These are phyloP conservation scores for Epichloe baconii DNA, from an alignment of 2,329 filamentous ascomycete genomes.

Conservation along the genomic window DNA sequence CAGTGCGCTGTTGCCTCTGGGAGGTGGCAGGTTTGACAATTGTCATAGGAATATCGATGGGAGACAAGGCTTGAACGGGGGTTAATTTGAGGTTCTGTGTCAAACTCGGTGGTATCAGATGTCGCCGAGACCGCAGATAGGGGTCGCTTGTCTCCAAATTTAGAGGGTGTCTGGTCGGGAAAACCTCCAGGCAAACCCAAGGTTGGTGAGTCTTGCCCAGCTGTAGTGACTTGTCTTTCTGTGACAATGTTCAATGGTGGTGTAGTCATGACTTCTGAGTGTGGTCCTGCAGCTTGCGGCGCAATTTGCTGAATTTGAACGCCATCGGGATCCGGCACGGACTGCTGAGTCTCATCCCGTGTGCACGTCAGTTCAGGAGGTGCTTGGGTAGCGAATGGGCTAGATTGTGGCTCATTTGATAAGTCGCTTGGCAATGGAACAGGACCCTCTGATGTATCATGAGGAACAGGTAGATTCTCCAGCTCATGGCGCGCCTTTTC, in stretches of 20 bases:
- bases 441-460: background rate
- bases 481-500: slow-evolving; percentile 38
- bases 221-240: background rate
- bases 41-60: slow-evolving; percentile 13
- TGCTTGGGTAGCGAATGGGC: background rate
- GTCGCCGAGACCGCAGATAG: slow-evolving; percentile 44
- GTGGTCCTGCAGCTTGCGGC: background rate
- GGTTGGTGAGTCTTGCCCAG: slow-evolving; percentile 44
- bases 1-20: slow-evolving; percentile 20
- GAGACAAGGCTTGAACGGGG: slow-evolving; percentile 25
- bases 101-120: slow-evolving; percentile 57
- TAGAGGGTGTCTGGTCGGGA: slow-evolving; percentile 26
- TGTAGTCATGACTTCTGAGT: background rate
- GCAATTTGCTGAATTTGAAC: background rate
- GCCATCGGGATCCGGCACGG: background rate
- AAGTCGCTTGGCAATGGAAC: background rate
- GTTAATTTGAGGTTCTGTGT: slow-evolving; percentile 57
- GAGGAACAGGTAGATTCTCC: slow-evolving; percentile 22
- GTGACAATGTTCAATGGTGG: slow-evolving; percentile 1
- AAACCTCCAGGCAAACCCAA: slow-evolving; percentile 55
- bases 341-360: background rate
- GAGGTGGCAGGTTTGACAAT: slow-evolving; percentile 18
- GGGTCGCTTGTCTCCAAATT: slow-evolving; percentile 35
- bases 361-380: background rate
- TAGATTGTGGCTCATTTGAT: background rate